A percentile compares a stretch with the other conserved stretches of the same genome.
Conservation (phyloP, 192 early-diverging fungal species). For the Backusella mclennaniae region DNA sequence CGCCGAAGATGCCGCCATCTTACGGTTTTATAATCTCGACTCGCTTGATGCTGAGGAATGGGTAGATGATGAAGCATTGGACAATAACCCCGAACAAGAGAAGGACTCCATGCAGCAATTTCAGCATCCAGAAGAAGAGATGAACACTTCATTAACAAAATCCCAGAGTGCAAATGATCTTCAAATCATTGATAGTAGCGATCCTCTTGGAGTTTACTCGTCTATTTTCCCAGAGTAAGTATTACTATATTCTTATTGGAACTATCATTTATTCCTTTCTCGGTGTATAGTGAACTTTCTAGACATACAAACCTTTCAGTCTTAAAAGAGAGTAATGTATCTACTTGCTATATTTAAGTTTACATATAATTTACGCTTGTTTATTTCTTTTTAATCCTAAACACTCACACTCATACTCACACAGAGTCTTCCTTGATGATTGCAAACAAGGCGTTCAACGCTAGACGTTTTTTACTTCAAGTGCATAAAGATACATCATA, state of each 20-base stretch:
- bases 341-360: neutral
- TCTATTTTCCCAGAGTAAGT: constrained; percentile 32
- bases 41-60: constrained; percentile 45
- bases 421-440: constrained; percentile 50
- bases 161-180: constrained; percentile 34
- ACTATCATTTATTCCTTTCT: neutral
- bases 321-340: constrained; percentile 29
- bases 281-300: constrained; percentile 15
- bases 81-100: constrained; percentile 21
- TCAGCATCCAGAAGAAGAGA: constrained; percentile 14
- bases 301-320: constrained; percentile 19
- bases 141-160: constrained; percentile 13
- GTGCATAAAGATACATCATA: constrained; percentile 88
- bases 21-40: constrained; percentile 54
- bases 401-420: neutral
- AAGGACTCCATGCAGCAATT: constrained; percentile 33
- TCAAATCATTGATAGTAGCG: constrained; percentile 39
- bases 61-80: constrained; percentile 42
- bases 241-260: neutral
- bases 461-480: constrained; percentile 72
- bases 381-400: neutral
- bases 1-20: constrained; percentile 41
- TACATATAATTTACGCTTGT: neutral
- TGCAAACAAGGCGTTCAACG: constrained; percentile 51
- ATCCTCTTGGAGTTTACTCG: constrained; percentile 46